Evolutionary conservation across 179 eudicot genomes (phyloP), one percentile per base, ranked within the genome.

Genomic region (Sideroxylon spinosum): DNA sequence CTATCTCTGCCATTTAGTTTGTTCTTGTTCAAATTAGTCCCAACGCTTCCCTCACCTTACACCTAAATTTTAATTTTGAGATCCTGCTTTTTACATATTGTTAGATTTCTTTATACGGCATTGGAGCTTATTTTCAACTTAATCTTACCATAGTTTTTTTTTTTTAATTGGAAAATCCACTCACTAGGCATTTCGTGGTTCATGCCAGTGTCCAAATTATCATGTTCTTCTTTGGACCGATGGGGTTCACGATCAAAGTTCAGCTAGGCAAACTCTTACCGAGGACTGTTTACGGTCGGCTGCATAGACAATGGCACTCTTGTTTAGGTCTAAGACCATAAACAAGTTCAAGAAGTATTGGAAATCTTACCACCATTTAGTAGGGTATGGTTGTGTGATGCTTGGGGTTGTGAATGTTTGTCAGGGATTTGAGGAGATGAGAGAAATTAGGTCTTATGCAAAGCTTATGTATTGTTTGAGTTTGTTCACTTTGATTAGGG

Each of bases 341-440:
- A 80, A 91, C 53, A 93, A 91, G 82, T 91, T 86, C 69, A 87
- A 97, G 75, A 95, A 86, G 84, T 95, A 95, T 65, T 95, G 98
- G 98, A 95, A 95, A 74, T 95, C 98, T 37, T 95, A 95, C 83
- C 98, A 95, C 85, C 97, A 95, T 66, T 93, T 95, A 81, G 97
- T 95, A 8, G 98, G 98, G 83, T 95, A 95, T 82, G 91, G 87
- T 62, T 95, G 98, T 79, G 91, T 93, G 52, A 85, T 91, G 2
- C 9, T 95, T 71, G 98, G 95, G 28, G 90, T 95, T 49, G 95
- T 95, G 72, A 95, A 95, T 84, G 94, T 90, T 23, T 93, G 93
- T 70, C 91, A 93, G 76, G 98, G 98, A 74, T 90, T 93, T 77
- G 91, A 93, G 64, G 97, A 89, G 80, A 89, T 95, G 89, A 97